Evolutionary conservation across 2,329 filamentous ascomycete species (phyloP).

Genomic region (Graphiopsis chlorocephala): DNA sequence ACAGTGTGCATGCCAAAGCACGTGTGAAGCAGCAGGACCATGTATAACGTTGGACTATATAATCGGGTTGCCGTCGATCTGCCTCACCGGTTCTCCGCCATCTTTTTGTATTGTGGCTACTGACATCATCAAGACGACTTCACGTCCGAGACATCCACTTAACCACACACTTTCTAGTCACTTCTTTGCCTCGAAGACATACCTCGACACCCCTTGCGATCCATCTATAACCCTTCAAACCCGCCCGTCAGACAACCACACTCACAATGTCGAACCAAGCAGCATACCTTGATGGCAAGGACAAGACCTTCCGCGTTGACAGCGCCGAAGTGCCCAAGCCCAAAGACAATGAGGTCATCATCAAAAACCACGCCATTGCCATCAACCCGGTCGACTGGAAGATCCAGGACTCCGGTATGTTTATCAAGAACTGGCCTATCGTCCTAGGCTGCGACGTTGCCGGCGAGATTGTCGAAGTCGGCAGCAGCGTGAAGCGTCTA

Average conservation of each 20-base stretch:
- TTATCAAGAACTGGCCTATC: constrained; percentile 35
- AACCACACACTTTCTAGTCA: neutral
- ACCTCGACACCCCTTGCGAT: neutral
- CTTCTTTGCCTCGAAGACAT: neutral
- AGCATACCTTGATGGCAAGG: constrained; percentile 31
- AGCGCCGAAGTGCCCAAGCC: constrained; percentile 33
- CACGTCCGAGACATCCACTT: neutral
- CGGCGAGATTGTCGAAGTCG: constrained; percentile 38
- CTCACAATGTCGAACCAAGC: constrained; percentile 25
- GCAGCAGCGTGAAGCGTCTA: constrained; percentile 32
- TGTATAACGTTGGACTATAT: neutral
- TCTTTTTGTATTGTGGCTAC: neutral
- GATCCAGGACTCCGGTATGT: constrained; percentile 34
- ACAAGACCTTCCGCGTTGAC: constrained; percentile 28
- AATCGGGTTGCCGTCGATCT: neutral
- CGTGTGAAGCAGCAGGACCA: neutral
- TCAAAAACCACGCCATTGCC: constrained; percentile 37
- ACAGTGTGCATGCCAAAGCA: neutral
- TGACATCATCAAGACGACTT: constrained; percentile 7
- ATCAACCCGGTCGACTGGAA: constrained; percentile 42
- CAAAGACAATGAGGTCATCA: constrained; percentile 33
- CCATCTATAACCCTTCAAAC: too few species aligned
- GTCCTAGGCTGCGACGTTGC: constrained; percentile 39
- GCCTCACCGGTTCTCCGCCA: neutral
- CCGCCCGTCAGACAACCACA: neutral